These are phyloP conservation scores for Leccinum huronense DNA, from an alignment of 1,284 basidiomycete species.

Conservation along the genomic window DNA sequence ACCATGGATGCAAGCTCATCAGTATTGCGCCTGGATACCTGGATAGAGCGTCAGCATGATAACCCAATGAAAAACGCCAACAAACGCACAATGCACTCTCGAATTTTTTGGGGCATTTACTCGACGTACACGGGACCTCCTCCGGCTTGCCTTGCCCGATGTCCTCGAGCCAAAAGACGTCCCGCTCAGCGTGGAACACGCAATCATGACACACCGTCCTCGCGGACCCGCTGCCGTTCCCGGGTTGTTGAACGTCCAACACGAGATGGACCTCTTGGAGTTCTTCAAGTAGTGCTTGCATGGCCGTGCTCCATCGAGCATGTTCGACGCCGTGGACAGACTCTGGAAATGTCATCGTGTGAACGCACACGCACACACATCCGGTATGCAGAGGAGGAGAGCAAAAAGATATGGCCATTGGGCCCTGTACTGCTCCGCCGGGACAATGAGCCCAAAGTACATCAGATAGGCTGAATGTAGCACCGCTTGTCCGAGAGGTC, in stretches of 20 bases:
- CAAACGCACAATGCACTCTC: constrained; percentile 30
- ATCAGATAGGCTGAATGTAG: too few relatives aligned
- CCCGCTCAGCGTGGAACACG: constrained; percentile 30
- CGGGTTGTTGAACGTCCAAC: constrained; percentile 11
- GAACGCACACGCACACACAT: too few relatives aligned
- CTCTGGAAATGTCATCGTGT: too few relatives aligned
- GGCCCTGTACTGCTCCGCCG: too few relatives aligned
- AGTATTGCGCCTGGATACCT: constrained; percentile 34
- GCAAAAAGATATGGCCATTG: too few relatives aligned
- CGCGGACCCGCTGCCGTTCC: not conserved
- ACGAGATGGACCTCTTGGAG: constrained; percentile 19
- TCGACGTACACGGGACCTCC: constrained; percentile 24
- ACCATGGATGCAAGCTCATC: constrained; percentile 19
- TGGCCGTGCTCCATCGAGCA: constrained; percentile 2
- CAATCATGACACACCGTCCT: constrained; percentile 26
- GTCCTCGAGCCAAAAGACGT: constrained; percentile 33
- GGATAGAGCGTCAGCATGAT: constrained; percentile 1
- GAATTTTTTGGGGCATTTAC: constrained; percentile 17
- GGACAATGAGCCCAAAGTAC: too few relatives aligned
- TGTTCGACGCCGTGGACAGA: too few relatives aligned
- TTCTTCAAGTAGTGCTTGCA: constrained; percentile 13
- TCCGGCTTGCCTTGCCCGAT: constrained; percentile 20
- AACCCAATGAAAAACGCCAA: not conserved
- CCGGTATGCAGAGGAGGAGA: too few relatives aligned
- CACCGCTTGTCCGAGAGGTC: too few relatives aligned